phyloP scores from a whole-genome alignment of 768 basidiomycete genomes.

The Termitomyces sp. region DNA sequence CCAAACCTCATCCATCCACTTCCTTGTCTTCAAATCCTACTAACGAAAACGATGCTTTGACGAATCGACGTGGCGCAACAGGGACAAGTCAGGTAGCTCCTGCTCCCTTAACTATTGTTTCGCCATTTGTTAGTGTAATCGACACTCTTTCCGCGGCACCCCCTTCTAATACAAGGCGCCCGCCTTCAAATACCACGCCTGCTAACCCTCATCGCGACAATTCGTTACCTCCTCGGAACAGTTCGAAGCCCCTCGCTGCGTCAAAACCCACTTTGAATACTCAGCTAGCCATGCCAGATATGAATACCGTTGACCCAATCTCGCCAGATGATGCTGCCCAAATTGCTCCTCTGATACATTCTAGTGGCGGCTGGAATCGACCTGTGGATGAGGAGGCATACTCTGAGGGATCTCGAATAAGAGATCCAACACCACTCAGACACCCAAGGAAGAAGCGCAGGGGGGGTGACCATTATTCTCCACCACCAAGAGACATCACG shows the following conservation, averaged over 20 bases:
- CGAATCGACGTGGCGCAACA: not conserved
- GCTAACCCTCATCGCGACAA: constrained; percentile 3
- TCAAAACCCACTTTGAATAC: not conserved
- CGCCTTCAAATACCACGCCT: not conserved
- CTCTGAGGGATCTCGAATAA: not conserved
- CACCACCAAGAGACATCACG: constrained; percentile 1
- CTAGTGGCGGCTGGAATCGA: constrained; percentile 10
- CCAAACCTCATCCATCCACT: not conserved
- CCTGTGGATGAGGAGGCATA: constrained; percentile 10
- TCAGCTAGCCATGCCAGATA: not conserved
- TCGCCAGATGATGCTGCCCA: constrained; percentile 6
- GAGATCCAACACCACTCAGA: not conserved
- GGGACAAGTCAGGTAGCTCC: not conserved
- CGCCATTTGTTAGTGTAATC: not conserved
- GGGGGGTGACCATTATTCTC: constrained; percentile 14
- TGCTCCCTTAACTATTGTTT: not conserved
- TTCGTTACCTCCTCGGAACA: not conserved
- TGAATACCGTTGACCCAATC: not conserved
- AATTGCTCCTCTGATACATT: constrained; percentile 11
- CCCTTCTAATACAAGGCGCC: not conserved
- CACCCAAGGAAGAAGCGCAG: not conserved
- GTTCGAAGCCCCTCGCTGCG: not conserved
- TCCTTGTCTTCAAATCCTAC: not conserved
- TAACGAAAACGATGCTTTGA: not conserved
- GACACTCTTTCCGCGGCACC: not conserved